Conservation (phyloP, 257 asterid species). For the Mitragyna speciosa region DNA sequence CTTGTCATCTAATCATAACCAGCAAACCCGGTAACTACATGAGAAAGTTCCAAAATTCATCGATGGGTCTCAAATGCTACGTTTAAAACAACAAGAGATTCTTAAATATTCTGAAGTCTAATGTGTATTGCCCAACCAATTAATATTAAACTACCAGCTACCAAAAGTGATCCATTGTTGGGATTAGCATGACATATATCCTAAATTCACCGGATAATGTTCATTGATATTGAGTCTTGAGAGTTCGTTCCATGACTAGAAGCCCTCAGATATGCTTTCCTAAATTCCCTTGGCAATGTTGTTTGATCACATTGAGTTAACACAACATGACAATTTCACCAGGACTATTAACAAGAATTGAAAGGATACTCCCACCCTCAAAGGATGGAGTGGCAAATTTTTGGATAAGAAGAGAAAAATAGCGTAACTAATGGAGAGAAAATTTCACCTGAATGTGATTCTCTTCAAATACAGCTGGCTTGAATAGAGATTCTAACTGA, state of each 20-base stretch:
- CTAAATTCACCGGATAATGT: conserved; percentile 30
- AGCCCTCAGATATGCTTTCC: conserved; percentile 28
- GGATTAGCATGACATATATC: conserved; percentile 19
- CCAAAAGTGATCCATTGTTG: conserved; percentile 8
- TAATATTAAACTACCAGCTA: conserved; percentile 13
- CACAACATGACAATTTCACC: conserved; percentile 30
- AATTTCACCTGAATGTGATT: conserved; percentile 53
- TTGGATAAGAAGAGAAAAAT: not conserved
- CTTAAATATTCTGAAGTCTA: conserved; percentile 8
- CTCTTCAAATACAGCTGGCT: conserved; percentile 53
- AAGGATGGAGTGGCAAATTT: conserved; percentile 5
- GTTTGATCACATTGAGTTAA: conserved; percentile 35
- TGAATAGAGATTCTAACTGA: conserved; percentile 51
- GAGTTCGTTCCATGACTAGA: conserved; percentile 24
- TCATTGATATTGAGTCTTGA: conserved; percentile 21
- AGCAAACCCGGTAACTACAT: not conserved
- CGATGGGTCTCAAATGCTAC: not conserved
- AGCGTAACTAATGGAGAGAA: conserved; percentile 22
- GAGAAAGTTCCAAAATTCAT: not conserved
- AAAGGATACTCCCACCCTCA: conserved; percentile 6
- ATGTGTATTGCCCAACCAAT: conserved; percentile 4
- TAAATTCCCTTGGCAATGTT: conserved; percentile 27
- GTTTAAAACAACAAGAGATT: not conserved
- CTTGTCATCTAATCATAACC: not conserved
- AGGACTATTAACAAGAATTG: conserved; percentile 22